Conservation (phyloP, 441 rosid species). For the Erodium trifolium region DNA sequence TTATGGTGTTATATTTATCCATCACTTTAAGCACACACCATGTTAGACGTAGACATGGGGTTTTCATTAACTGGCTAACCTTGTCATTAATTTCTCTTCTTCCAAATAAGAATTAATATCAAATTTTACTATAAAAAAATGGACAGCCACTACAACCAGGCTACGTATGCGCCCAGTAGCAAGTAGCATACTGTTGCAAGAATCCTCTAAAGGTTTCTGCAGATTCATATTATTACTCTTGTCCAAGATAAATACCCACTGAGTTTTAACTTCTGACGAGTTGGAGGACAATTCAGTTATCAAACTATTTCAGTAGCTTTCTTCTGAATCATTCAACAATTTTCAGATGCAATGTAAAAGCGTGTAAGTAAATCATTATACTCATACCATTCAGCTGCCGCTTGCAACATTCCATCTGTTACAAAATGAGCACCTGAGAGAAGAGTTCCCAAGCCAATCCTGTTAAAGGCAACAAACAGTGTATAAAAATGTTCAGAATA, state of each 20-base stretch:
- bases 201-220: too few species aligned
- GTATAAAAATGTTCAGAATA: slow-evolving; percentile 12
- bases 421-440: slow-evolving; percentile 71
- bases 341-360: background rate
- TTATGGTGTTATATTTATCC: background rate
- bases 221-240: background rate
- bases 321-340: background rate
- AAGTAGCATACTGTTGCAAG: background rate
- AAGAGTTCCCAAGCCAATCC: slow-evolving; percentile 89
- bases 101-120: background rate
- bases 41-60: background rate
- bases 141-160: background rate
- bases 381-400: slow-evolving; percentile 85
- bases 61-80: background rate
- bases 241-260: slow-evolving; percentile 6
- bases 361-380: background rate
- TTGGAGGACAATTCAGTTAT: background rate
- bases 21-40: background rate
- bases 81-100: background rate
- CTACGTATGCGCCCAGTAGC: background rate
- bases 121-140: background rate
- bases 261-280: background rate
- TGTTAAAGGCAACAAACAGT: slow-evolving; percentile 21
- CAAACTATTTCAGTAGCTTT: background rate
- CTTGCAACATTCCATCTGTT: slow-evolving; percentile 82